phyloP scores from a whole-genome alignment of 768 basidiomycete species.

The Candolleomyces eurysporus region DNA sequence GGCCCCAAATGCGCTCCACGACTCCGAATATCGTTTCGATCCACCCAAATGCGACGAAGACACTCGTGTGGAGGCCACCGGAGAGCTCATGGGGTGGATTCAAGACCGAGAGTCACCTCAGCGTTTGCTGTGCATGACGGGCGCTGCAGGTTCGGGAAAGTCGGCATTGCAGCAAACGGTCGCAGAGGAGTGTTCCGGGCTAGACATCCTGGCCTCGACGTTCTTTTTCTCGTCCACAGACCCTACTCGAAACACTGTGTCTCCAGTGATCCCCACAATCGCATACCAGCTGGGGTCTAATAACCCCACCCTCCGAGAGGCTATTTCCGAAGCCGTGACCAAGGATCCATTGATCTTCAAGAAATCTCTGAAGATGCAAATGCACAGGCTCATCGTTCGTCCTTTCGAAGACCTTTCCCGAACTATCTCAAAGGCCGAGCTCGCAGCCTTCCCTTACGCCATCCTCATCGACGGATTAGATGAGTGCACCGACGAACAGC shows the following conservation, averaged over 20 bases:
- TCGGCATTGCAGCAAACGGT: slow-evolving; percentile 1
- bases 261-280: slow-evolving; percentile 9
- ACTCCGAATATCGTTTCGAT: not conserved
- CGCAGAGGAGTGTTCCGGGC: not conserved
- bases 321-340: not conserved
- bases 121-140: slow-evolving; percentile 2
- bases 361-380: not conserved
- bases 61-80: not conserved
- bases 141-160: slow-evolving; percentile 5
- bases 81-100: slow-evolving; percentile 1
- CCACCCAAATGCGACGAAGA: not conserved
- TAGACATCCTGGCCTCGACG: not conserved
- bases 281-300: slow-evolving; percentile 7
- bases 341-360: not conserved
- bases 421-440: not conserved
- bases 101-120: not conserved
- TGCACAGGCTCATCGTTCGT: slow-evolving; percentile 4
- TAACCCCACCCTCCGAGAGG: not conserved
- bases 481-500: slow-evolving; percentile 12
- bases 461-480: slow-evolving; percentile 13
- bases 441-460: not conserved
- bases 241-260: not conserved
- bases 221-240: slow-evolving; percentile 6
- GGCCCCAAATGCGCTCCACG: slow-evolving; percentile 1
- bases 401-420: not conserved